Conservation (phyloP, 1,139 yeast genomes). For the Sugiyamaella paludigena region DNA sequence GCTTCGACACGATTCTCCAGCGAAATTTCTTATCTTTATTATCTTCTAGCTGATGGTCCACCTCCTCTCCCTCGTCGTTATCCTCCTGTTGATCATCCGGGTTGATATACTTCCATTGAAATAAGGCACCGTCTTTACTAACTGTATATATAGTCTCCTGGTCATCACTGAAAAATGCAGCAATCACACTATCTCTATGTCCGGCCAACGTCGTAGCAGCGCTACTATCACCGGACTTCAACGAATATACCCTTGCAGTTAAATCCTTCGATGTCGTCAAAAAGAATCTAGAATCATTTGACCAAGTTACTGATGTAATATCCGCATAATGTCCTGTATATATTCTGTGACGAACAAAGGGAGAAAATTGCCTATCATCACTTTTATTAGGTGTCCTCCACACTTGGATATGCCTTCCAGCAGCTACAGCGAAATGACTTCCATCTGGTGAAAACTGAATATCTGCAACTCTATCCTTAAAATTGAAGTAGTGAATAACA, state of each 20-base stretch:
- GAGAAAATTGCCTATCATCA: constrained; percentile 81
- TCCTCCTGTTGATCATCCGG: constrained; percentile 45
- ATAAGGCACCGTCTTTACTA: constrained; percentile 92
- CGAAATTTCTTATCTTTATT: constrained; percentile 45
- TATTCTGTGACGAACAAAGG: constrained; percentile 84
- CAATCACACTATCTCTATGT: constrained; percentile 82
- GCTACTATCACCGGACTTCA: constrained; percentile 66
- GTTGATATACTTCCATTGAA: constrained; percentile 81
- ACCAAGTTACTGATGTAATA: constrained; percentile 79
- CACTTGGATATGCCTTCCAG: constrained; percentile 79
- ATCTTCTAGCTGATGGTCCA: constrained; percentile 34
- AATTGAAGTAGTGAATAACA: constrained; percentile 93
- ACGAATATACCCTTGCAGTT: constrained; percentile 83
- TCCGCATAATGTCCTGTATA: constrained; percentile 93
- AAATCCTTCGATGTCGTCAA: constrained; percentile 86
- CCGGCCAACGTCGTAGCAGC: constrained; percentile 90
- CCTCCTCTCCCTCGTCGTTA: constrained; percentile 35
- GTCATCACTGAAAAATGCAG: constrained; percentile 78
- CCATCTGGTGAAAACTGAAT: constrained; percentile 90
- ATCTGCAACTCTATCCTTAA: constrained; percentile 72
- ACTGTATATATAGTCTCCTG: constrained; percentile 90
- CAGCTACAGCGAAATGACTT: constrained; percentile 77
- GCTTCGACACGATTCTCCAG: constrained; percentile 83
- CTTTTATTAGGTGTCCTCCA: constrained; percentile 87
- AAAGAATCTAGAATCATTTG: constrained; percentile 83